Conservation (phyloP, 2,329 filamentous ascomycete genomes). For the Simplicillium sp. region DNA sequence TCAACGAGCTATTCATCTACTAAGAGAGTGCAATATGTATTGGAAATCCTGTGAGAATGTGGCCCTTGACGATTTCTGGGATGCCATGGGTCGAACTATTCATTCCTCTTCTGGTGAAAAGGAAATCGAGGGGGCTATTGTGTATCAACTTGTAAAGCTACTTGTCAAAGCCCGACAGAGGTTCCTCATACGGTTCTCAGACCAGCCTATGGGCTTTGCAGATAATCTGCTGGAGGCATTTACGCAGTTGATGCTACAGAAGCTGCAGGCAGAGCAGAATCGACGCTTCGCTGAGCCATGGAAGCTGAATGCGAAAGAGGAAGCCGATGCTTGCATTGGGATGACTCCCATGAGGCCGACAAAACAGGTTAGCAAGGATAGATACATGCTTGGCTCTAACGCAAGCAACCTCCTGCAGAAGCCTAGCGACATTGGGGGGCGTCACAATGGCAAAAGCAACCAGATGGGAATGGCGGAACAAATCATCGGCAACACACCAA, state of each 20-base stretch:
- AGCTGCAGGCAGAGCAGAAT: not conserved
- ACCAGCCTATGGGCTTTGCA: conserved; percentile 1
- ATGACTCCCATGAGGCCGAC: not conserved
- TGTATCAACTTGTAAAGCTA: too few species aligned
- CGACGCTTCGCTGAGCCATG: not conserved
- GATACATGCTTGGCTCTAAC: conserved; percentile 1
- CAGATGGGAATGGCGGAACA: conserved; percentile 4
- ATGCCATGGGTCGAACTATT: not conserved
- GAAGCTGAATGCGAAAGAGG: too few species aligned
- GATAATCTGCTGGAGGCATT: conserved; percentile 3
- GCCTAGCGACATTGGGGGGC: not conserved
- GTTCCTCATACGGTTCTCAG: conserved; percentile 4
- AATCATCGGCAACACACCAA: not conserved
- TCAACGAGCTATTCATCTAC: too few species aligned
- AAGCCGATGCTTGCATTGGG: too few species aligned
- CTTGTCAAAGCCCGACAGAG: conserved; percentile 6
- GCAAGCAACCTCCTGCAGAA: conserved; percentile 2
- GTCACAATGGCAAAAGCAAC: conserved; percentile 1
- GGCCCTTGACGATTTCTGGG: not conserved
- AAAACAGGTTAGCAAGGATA: conserved; percentile 3
- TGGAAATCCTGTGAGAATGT: too few species aligned
- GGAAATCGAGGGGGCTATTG: too few species aligned
- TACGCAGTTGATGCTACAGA: conserved; percentile 5
- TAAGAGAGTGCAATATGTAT: too few species aligned
- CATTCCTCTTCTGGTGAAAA: too few species aligned